Evolutionary conservation across 2,329 filamentous ascomycete genomes (phyloP), one percentile per base, ranked within the genome.

Genomic region (Colletotrichum sansevieriae): DNA sequence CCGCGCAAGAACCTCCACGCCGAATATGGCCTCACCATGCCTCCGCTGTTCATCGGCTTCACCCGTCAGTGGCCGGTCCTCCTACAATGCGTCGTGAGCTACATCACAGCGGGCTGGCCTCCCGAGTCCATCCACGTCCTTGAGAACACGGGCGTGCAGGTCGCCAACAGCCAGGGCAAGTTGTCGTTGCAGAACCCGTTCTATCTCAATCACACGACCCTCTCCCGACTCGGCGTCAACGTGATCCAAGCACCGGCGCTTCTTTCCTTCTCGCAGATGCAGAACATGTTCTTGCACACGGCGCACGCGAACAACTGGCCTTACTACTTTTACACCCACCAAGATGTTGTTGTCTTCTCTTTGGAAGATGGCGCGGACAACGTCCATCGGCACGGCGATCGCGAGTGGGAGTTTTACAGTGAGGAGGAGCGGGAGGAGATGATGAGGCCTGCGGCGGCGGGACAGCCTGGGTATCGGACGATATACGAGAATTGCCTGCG

Each of bases 81-180:
- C 1, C 81, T 87, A 13, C 87, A 89, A 76, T 79, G 83, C 3
- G 83, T 89, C 1, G 81, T 87, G 10, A 84, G 81, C 11, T 90
- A 89, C 75, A 84, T 90, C 70, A 84, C 86, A 1, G 84, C 85
- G 3, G 87, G 87, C 56, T 90, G 87, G 87, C 87, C 87, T 2
- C 76, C 85, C 0, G 78, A 79, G 20, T 82, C 88, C 70, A 88
- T 90, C 68, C 85, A 85, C 70, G 83, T 89, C 2, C 76, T 89
- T 33, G 87, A 90, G 73, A 90, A 90, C 76, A 89, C 84, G 5
- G 87, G 87, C 6, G 83, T 83, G 13, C 85, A 87, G 74, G 77
- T 84, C 62, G 82, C 84, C 56, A 89, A 89, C 73, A 74, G 78
- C n/a, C 76, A 79, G 9, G 82, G 81, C 3, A 77, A 79, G 39